Evolutionary conservation across 371 early-diverging fungal genomes (phyloP), one percentile per base, ranked within the genome.

Genomic region (Mucor circinelloides): DNA sequence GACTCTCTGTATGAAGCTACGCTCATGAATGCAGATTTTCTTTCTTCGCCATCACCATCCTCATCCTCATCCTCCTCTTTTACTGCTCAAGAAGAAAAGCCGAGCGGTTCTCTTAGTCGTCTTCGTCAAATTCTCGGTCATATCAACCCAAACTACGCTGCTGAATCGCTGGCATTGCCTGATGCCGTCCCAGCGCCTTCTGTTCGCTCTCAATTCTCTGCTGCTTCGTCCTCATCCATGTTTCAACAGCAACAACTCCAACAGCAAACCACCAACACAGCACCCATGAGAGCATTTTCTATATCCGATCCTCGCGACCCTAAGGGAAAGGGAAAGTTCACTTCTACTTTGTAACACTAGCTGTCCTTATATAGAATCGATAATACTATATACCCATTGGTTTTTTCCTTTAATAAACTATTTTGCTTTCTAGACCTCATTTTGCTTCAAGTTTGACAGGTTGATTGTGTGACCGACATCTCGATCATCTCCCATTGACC

Each of bases 1-100:
- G 69, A 69, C 44, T 30, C 55, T 30, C 42, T 64, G 15, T 69
- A 69, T 28, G 69, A 69, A 59, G 64, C 64, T 0, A 50, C 60
- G 1, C 60, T 69, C 12, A 48, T 55, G 48, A 56, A 64, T 42
- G 30, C 69, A 3, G 28, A 50, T 42, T 59, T 66, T 36, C 31
- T 66, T n/a, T n/a, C n/a, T n/a, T n/a, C n/a, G n/a, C n/a, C n/a
- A 46, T 12, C 48, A 7, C 15, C 42, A 17, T 15, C 12, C 12
- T 23, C n/a, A n/a, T n/a, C 25, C 0, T n/a, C 60, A 13, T 25
- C 38, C 2, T 3, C 62, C 5, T 12, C 12, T 25, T 7, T 9
- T 50, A 3, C 21, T 50, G 12, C 12, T 25, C 50, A 48, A 48
- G 48, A 48, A 0, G 50, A 23, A 50, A 50, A 50, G 21, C 23